phyloP scores from a whole-genome alignment of 2,329 filamentous ascomycete genomes.

The Colletotrichum cereale region DNA sequence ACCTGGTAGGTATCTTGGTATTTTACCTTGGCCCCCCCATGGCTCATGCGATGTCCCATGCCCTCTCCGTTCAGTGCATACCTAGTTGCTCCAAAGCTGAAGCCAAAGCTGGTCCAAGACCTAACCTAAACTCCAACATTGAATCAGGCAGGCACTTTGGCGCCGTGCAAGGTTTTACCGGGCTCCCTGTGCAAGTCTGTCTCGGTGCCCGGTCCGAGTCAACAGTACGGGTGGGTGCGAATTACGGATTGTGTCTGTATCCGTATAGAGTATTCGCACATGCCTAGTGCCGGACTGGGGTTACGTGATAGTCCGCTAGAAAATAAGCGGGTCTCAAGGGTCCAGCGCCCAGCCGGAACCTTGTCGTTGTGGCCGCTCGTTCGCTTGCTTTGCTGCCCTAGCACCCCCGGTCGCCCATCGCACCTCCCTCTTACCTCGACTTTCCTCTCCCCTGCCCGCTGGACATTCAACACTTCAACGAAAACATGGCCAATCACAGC shows the following conservation, averaged over 20 bases:
- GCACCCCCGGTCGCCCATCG: constrained; percentile 17
- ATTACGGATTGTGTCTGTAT: background rate
- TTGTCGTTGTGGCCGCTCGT: constrained; percentile 4
- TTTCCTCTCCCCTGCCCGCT: constrained; percentile 36
- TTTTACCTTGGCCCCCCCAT: too few species aligned
- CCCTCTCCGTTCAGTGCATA: background rate
- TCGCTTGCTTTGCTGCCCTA: constrained; percentile 12
- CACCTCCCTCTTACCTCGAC: constrained; percentile 18
- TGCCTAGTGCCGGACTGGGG: background rate
- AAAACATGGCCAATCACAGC: constrained; percentile 40
- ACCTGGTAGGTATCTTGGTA: too few species aligned
- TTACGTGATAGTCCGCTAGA: constrained; percentile 24
- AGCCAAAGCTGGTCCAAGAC: background rate
- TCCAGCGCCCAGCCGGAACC: constrained; percentile 20
- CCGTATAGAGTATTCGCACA: background rate
- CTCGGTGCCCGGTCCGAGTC: constrained; percentile 1
- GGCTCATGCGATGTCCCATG: constrained; percentile 9
- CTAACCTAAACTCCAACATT: constrained; percentile 5
- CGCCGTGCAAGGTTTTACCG: background rate
- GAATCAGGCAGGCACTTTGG: background rate
- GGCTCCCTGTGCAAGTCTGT: constrained; percentile 6
- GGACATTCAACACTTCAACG: constrained; percentile 46
- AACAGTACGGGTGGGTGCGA: background rate
- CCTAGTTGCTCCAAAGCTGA: background rate
- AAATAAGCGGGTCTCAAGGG: constrained; percentile 34